Evolutionary conservation across 2,329 filamentous ascomycete genomes (phyloP).

Genomic region (Lecanoromycetidae sp.): DNA sequence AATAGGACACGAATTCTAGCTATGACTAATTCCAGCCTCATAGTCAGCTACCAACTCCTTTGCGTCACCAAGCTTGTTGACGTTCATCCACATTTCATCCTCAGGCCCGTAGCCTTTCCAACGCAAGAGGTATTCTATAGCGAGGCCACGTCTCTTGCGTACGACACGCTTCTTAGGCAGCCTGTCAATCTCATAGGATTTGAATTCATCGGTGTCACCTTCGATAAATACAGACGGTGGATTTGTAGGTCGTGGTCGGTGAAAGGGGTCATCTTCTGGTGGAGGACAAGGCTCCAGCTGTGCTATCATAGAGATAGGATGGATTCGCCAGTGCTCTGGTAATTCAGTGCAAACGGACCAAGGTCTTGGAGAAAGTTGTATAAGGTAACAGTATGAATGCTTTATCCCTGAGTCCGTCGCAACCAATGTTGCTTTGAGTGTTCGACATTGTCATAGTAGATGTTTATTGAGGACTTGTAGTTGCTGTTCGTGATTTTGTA

Average conservation of each 20-base stretch:
- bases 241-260: neutral
- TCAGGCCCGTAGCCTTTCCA: neutral
- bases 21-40: too few species aligned
- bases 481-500: too few species aligned
- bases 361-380: too few species aligned
- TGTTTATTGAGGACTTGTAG: too few species aligned
- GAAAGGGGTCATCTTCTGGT: neutral
- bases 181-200: neutral
- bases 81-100: neutral
- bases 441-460: too few species aligned
- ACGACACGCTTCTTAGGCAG: neutral
- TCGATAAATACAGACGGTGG: neutral
- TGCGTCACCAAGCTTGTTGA: neutral
- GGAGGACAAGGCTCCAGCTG: neutral
- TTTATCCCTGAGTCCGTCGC: too few species aligned
- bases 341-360: too few species aligned
- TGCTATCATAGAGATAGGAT: neutral
- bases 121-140: neutral
- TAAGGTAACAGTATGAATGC: too few species aligned
- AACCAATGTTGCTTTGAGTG: too few species aligned
- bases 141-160: neutral
- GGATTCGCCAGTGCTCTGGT: neutral
- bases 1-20: too few species aligned
- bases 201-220: neutral
- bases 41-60: neutral